Evolutionary conservation across 805 yeast species (phyloP).

Genomic region (Ogataea parapolymorpha): DNA sequence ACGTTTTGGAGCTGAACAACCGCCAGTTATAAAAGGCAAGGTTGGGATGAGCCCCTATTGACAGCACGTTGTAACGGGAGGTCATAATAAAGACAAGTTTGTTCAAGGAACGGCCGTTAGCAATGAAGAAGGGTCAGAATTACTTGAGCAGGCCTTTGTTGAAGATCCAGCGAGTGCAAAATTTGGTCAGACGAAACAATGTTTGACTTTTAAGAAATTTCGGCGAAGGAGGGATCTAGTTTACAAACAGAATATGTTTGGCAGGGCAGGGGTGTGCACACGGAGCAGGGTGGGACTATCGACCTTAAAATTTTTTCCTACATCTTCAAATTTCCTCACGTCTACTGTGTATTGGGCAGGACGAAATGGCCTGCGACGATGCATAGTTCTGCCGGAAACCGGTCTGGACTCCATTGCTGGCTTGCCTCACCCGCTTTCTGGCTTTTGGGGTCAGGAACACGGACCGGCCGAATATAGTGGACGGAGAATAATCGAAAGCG

Average conservation of each 20-base stretch:
- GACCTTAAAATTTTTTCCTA: constrained; percentile 5
- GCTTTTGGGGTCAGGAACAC: not conserved
- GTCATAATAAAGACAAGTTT: constrained; percentile 14
- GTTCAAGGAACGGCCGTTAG: not conserved
- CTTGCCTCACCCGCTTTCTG: constrained; percentile 9
- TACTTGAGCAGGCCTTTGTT: not conserved
- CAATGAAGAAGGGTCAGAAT: not conserved
- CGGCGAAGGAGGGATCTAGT: constrained; percentile 10
- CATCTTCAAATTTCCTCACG: not conserved
- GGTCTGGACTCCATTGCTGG: not conserved
- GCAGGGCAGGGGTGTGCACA: constrained; percentile 4
- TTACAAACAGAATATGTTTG: constrained; percentile 3
- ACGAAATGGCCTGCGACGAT: constrained; percentile 1
- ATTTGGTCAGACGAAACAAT: constrained; percentile 4
- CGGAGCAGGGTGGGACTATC: constrained; percentile 9
- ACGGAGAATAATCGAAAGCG: constrained; percentile 35
- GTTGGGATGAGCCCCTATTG: constrained; percentile 57
- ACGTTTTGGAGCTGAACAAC: constrained; percentile 42
- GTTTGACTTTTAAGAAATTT: constrained; percentile 8
- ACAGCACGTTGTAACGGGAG: constrained; percentile 29
- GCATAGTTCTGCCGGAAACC: not conserved
- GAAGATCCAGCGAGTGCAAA: not conserved
- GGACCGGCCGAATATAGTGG: constrained; percentile 4
- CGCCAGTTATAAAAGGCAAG: constrained; percentile 60
- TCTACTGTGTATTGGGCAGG: constrained; percentile 3